Percentiles rank a stretch among this genome's conserved stretches.
Evolutionary conservation across 2,329 filamentous ascomycete species (phyloP).

Genomic region (Mycosphaerelloides madeirae): DNA sequence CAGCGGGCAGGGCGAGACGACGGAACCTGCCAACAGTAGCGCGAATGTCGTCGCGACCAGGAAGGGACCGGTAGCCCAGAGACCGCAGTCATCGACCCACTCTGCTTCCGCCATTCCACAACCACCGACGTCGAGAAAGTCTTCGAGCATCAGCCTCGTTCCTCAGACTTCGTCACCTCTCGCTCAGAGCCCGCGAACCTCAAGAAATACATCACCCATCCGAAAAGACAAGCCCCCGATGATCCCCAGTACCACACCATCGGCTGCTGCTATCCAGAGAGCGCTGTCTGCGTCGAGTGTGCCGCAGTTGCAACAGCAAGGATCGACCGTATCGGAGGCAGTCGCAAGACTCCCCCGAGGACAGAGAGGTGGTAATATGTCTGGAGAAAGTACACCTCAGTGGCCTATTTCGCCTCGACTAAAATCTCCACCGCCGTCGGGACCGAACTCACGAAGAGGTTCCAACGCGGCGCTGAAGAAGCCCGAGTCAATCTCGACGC

Average conservation of each 20-base stretch:
- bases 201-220: conserved; percentile 45
- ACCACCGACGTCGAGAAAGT: conserved; percentile 22
- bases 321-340: conserved; percentile 52
- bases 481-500: conserved; percentile 37
- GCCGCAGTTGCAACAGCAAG: conserved; percentile 55
- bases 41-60: conserved; percentile 7
- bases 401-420: conserved; percentile 76
- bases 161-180: conserved; percentile 31
- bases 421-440: conserved; percentile 63
- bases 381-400: conserved; percentile 52
- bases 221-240: conserved; percentile 41
- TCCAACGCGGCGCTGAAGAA: conserved; percentile 32
- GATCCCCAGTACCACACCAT: conserved; percentile 47
- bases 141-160: conserved; percentile 27
- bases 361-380: conserved; percentile 55
- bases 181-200: conserved; percentile 42
- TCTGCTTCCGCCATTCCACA: conserved; percentile 11
- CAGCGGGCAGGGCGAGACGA: conserved; percentile 34
- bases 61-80: conserved; percentile 12
- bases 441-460: conserved; percentile 41
- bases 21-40: conserved; percentile 30
- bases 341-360: conserved; percentile 53
- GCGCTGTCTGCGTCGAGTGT: conserved; percentile 64
- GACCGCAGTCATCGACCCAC: conserved; percentile 5
- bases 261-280: conserved; percentile 60